phyloP scores from a whole-genome alignment of 2,329 filamentous ascomycete species.

The Pseudocercospora vitis region DNA sequence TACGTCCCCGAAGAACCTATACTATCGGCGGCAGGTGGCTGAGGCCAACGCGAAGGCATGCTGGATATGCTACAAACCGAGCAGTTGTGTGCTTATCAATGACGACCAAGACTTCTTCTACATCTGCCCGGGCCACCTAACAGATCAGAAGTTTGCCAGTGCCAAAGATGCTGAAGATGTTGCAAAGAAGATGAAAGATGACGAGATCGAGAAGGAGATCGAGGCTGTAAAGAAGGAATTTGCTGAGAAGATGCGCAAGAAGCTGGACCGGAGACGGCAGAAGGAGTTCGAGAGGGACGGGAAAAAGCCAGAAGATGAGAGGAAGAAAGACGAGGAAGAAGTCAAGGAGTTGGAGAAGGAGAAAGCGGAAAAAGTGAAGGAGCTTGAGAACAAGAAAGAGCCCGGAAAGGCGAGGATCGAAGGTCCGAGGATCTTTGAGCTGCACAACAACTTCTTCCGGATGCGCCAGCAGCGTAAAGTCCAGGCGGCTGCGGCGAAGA shows the following conservation, averaged over 20 bases:
- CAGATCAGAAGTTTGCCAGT: conserved; percentile 76
- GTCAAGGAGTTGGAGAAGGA: conserved; percentile 45
- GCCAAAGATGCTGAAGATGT: conserved; percentile 66
- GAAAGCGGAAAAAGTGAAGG: conserved; percentile 46
- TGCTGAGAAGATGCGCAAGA: conserved; percentile 49
- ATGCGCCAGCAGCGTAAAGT: conserved; percentile 77
- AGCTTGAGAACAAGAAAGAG: conserved; percentile 51
- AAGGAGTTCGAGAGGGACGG: conserved; percentile 35
- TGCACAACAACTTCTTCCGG: conserved; percentile 89
- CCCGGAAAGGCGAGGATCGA: conserved; percentile 64
- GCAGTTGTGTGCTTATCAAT: conserved; percentile 82
- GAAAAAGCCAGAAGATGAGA: conserved; percentile 70
- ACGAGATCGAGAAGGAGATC: conserved; percentile 51
- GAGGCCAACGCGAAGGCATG: conserved; percentile 81
- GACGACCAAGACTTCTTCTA: conserved; percentile 91
- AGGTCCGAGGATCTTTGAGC: conserved; percentile 75
- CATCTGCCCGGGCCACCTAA: conserved; percentile 78
- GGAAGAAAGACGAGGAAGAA: conserved; percentile 67
- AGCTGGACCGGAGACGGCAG: conserved; percentile 43
- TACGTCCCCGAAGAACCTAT: conserved; percentile 65
- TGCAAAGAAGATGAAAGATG: conserved; percentile 56
- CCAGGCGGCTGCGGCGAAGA: conserved; percentile 74
- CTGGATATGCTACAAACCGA: conserved; percentile 88
- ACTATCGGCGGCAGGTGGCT: conserved; percentile 82
- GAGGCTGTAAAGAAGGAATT: conserved; percentile 52